Conservation (phyloP, 257 asterid species). For the Penstemon newberryi region DNA sequence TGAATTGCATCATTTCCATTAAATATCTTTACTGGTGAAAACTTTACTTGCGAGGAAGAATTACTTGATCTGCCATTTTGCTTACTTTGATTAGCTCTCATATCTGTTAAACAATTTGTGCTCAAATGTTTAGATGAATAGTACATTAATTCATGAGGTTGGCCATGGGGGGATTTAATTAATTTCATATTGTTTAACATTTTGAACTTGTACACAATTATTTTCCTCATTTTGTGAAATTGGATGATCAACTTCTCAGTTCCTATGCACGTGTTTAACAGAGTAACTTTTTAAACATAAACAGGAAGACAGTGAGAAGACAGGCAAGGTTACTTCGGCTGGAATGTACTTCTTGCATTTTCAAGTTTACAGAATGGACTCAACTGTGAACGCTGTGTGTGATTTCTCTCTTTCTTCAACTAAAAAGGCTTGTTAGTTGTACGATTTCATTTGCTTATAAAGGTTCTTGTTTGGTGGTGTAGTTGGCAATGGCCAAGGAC, state of each 20-base stretch:
- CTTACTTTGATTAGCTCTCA: background rate
- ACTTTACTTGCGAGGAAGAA: too few relatives aligned
- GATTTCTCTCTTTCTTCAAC: slow-evolving; percentile 12
- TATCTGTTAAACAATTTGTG: background rate
- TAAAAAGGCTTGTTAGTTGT: slow-evolving; percentile 12
- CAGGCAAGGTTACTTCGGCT: slow-evolving; percentile 85
- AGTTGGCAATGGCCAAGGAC: slow-evolving; percentile 84
- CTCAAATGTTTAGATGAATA: background rate
- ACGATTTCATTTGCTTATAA: slow-evolving; percentile 13
- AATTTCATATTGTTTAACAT: background rate
- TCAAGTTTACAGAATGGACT: slow-evolving; percentile 98
- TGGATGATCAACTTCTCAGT: slow-evolving; percentile 3
- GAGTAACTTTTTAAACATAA: slow-evolving; percentile 25
- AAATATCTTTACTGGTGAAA: too few relatives aligned
- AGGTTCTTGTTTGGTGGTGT: slow-evolving; percentile 49
- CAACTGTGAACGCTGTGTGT: slow-evolving; percentile 94
- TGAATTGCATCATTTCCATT: too few relatives aligned
- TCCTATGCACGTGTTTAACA: background rate
- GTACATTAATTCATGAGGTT: background rate
- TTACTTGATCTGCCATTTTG: too few relatives aligned
- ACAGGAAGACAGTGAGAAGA: slow-evolving; percentile 98
- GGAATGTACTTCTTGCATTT: slow-evolving; percentile 99
- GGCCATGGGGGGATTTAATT: background rate
- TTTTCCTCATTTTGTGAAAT: slow-evolving; percentile 6
- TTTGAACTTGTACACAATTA: background rate